Evolutionary conservation across 1,284 basidiomycete species (phyloP).

Genomic region (Earliella scabrosa): DNA sequence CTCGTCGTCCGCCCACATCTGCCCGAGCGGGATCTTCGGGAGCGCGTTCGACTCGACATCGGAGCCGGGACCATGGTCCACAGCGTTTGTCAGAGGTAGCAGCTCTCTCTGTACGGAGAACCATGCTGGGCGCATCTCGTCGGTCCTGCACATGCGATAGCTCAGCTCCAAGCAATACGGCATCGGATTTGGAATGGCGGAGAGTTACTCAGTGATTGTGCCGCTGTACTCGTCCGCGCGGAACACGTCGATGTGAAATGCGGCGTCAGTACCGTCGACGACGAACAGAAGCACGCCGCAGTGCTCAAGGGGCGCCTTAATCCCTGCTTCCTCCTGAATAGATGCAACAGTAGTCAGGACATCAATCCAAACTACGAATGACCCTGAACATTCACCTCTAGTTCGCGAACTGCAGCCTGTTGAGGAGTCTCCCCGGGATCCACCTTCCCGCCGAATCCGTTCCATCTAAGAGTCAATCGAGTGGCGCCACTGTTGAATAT

Average conservation of each 20-base stretch:
- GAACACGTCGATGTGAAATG: conserved; percentile 73
- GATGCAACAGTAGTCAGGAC: neutral
- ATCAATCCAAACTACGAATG: too few relatives aligned
- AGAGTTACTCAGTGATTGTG: conserved; percentile 55
- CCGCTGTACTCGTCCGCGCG: conserved; percentile 58
- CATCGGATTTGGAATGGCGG: too few relatives aligned
- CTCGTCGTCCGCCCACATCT: conserved; percentile 71
- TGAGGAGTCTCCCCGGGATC: conserved; percentile 63
- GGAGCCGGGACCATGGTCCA: too few relatives aligned
- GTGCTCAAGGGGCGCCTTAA: conserved; percentile 60
- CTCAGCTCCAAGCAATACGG: too few relatives aligned
- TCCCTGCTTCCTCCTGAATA: conserved; percentile 77
- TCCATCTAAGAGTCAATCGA: conserved; percentile 48
- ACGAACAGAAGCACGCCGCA: conserved; percentile 68
- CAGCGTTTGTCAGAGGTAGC: conserved; percentile 12
- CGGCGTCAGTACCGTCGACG: conserved; percentile 51
- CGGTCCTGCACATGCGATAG: conserved; percentile 45
- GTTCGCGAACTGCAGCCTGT: conserved; percentile 67
- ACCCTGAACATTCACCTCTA: conserved; percentile 46
- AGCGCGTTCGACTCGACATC: too few relatives aligned
- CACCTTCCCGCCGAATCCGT: conserved; percentile 79
- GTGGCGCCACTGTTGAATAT: neutral
- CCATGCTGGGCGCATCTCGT: conserved; percentile 76
- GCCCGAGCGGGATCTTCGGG: conserved; percentile 51
- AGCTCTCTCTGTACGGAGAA: conserved; percentile 42